These are phyloP conservation scores for Azolla pinnata DNA, from an alignment of 75 land plant genomes.

Conservation along the genomic window DNA sequence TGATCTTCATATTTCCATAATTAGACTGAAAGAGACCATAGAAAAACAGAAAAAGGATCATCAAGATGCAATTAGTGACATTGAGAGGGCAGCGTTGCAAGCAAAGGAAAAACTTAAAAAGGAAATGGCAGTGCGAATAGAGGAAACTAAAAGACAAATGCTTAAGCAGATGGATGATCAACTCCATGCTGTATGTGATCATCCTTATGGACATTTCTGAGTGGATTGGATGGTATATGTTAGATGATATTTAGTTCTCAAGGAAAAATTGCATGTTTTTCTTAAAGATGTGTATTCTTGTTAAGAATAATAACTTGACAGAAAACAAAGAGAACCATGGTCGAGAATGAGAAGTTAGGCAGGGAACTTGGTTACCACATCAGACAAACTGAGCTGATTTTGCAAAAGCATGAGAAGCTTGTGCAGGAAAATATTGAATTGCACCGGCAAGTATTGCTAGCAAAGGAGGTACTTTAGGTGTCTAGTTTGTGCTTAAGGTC, in stretches of 20 bases:
- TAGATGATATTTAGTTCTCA: background rate
- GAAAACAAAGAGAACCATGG: conserved; percentile 36
- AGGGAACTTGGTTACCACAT: conserved; percentile 24
- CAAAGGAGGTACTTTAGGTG: conserved; percentile 24
- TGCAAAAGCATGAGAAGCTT: conserved; percentile 25
- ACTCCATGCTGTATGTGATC: conserved; percentile 25
- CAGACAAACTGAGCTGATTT: conserved; percentile 21
- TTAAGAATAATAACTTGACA: background rate
- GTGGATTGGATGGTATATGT: background rate
- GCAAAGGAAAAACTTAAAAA: conserved; percentile 23
- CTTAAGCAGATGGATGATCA: conserved; percentile 24
- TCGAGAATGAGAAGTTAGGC: conserved; percentile 28
- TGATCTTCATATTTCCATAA: background rate
- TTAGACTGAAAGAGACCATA: conserved; percentile 15
- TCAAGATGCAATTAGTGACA: conserved; percentile 21
- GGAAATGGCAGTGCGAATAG: conserved; percentile 24
- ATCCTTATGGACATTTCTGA: background rate
- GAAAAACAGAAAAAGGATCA: conserved; percentile 19
- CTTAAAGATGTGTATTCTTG: background rate
- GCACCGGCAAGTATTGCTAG: conserved; percentile 13
- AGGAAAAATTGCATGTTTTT: background rate
- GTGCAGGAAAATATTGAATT: conserved; percentile 19
- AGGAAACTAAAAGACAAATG: conserved; percentile 25
- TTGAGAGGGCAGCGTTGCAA: conserved; percentile 20
- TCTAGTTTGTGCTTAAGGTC: too few relatives aligned